phyloP scores from a whole-genome alignment of 2,329 filamentous ascomycete genomes.

The Colletotrichum sp. region DNA sequence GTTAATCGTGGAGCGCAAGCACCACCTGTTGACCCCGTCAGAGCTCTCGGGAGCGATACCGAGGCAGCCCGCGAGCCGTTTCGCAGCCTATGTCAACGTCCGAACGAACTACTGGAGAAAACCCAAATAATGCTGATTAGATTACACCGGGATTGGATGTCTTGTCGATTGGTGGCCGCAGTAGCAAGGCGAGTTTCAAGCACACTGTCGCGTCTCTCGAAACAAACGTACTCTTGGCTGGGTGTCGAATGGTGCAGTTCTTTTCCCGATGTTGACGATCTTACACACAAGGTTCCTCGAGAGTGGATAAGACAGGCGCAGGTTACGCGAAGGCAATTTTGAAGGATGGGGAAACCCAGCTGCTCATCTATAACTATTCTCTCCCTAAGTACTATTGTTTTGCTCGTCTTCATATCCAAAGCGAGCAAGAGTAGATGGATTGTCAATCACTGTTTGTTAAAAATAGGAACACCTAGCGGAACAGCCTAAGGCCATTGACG shows the following conservation, averaged over 20 bases:
- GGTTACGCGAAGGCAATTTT: background rate
- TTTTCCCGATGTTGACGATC: background rate
- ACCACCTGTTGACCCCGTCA: background rate
- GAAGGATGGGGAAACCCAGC: background rate
- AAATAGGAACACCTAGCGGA: no score
- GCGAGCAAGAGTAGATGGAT: background rate
- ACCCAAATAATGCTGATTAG: background rate
- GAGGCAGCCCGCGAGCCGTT: background rate
- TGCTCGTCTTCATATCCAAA: background rate
- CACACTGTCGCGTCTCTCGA: background rate
- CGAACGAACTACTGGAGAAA: background rate
- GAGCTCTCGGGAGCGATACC: background rate
- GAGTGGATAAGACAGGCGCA: background rate
- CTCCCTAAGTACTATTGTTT: rapidly evolving
- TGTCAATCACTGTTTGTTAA: no score
- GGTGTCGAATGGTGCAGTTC: background rate
- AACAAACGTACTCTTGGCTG: background rate
- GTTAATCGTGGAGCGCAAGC: background rate
- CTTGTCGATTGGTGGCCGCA: background rate
- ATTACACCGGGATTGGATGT: background rate
- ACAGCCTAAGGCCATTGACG: no score
- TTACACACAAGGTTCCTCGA: background rate
- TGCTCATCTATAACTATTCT: background rate
- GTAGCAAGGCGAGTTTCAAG: background rate
- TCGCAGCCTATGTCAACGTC: background rate